phyloP scores from a whole-genome alignment of 1,284 basidiomycete genomes.

The Fistulinella cinereoalba region DNA sequence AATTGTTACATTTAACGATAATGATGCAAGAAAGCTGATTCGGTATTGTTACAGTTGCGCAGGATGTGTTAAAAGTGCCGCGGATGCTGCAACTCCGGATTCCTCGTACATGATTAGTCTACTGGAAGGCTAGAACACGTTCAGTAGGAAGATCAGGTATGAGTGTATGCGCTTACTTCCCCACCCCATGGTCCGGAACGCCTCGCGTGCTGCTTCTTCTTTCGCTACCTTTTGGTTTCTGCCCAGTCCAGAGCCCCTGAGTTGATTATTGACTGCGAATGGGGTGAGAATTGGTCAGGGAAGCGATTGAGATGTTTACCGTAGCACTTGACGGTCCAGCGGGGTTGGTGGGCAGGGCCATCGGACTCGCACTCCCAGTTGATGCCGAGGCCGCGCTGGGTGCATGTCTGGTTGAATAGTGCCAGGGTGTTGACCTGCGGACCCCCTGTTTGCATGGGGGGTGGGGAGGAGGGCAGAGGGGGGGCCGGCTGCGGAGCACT shows the following conservation, averaged over 20 bases:
- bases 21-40: neutral
- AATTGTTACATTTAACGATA: no score
- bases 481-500: conserved; percentile 14
- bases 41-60: conserved; percentile 6
- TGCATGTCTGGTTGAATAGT: conserved; percentile 52
- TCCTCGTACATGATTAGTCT: neutral
- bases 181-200: conserved; percentile 49
- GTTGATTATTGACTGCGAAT: conserved; percentile 42
- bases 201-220: conserved; percentile 53
- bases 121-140: conserved; percentile 15
- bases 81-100: neutral
- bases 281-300: conserved; percentile 1
- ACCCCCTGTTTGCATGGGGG: conserved; percentile 1
- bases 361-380: conserved; percentile 42
- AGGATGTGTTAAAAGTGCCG: conserved; percentile 1
- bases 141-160: conserved; percentile 2
- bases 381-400: conserved; percentile 39
- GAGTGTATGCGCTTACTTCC: conserved; percentile 25
- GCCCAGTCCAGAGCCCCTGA: conserved; percentile 44
- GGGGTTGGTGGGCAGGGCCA: conserved; percentile 53
- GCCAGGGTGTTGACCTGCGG: conserved; percentile 40
- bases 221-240: conserved; percentile 55
- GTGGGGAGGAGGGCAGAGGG: conserved; percentile 13
- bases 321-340: conserved; percentile 50
- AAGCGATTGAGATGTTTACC: conserved; percentile 35